phyloP scores from a whole-genome alignment of 1,284 basidiomycete species.

The Phellopilus nigrolimitatus region DNA sequence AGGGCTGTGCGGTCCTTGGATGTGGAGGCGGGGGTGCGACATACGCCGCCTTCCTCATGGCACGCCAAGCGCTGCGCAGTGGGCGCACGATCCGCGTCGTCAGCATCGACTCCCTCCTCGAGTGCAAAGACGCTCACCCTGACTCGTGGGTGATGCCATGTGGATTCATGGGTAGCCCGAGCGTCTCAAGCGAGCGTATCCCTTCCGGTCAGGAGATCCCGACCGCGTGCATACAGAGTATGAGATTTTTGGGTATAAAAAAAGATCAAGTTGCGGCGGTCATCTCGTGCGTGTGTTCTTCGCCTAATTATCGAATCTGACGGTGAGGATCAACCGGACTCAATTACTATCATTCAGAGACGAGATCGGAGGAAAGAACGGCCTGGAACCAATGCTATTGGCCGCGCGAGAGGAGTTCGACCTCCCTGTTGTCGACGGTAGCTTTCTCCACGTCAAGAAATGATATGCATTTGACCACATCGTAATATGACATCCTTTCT shows the following conservation, averaged over 20 bases:
- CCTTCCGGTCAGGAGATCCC: constrained; percentile 29
- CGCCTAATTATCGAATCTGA: background rate
- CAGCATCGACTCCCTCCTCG: constrained; percentile 31
- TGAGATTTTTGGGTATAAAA: constrained; percentile 32
- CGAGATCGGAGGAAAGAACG: constrained; percentile 58
- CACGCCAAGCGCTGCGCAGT: constrained; percentile 43
- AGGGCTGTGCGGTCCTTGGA: constrained; percentile 50
- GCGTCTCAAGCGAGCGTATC: constrained; percentile 32
- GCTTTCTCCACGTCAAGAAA: background rate
- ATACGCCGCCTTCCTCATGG: constrained; percentile 42
- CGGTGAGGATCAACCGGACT: too few relatives aligned
- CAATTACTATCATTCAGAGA: constrained; percentile 25
- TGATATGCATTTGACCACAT: constrained; percentile 22
- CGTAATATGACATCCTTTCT: constrained; percentile 20
- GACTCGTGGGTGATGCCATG: constrained; percentile 36
- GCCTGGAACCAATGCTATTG: constrained; percentile 47
- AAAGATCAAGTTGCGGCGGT: constrained; percentile 33
- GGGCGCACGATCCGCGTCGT: constrained; percentile 42
- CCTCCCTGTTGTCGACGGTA: constrained; percentile 38
- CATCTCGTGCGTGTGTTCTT: constrained; percentile 28
- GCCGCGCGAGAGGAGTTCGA: constrained; percentile 31
- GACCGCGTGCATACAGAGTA: constrained; percentile 33
- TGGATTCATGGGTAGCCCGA: constrained; percentile 45
- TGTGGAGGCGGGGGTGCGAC: constrained; percentile 52
- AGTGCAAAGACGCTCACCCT: constrained; percentile 27